Conservation (phyloP, 345 rosid genomes). For the Eutrema japonicum region DNA sequence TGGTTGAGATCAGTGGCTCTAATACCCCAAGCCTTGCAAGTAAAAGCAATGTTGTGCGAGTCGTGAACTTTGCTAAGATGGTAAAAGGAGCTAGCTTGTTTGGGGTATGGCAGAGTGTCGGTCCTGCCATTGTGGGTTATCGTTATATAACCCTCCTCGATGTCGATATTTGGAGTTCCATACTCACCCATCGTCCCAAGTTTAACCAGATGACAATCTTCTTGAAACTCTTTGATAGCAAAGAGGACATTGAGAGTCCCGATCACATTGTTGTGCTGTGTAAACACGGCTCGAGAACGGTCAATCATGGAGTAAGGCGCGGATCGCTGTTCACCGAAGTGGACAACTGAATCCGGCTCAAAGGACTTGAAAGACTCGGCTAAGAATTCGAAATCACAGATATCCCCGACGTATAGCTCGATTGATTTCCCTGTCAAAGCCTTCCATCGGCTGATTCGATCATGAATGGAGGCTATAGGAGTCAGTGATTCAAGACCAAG, state of each 20-base stretch:
- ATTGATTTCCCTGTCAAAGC: slow-evolving; percentile 81
- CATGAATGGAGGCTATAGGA: slow-evolving; percentile 82
- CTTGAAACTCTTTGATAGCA: slow-evolving; percentile 88
- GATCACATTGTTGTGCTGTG: slow-evolving; percentile 93
- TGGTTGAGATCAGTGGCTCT: slow-evolving; percentile 98
- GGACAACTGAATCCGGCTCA: slow-evolving; percentile 93
- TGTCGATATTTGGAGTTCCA: slow-evolving; percentile 98
- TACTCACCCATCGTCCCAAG: slow-evolving; percentile 99
- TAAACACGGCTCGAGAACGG: slow-evolving; percentile 84
- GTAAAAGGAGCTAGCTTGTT: slow-evolving; percentile 98
- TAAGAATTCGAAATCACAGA: slow-evolving; percentile 94
- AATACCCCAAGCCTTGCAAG: slow-evolving; percentile 99
- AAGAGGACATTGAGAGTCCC: slow-evolving; percentile 95
- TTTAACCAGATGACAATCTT: slow-evolving; percentile 91
- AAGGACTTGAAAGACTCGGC: slow-evolving; percentile 78
- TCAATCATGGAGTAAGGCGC: slow-evolving; percentile 99
- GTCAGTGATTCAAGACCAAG: slow-evolving; percentile 91
- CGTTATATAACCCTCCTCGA: slow-evolving; percentile 95
- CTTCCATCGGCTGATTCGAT: slow-evolving; percentile 85
- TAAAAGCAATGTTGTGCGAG: slow-evolving; percentile 93
- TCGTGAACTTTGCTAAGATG: slow-evolving; percentile 99
- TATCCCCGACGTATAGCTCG: slow-evolving; percentile 80
- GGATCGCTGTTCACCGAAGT: slow-evolving; percentile 94
- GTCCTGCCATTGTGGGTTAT: slow-evolving; percentile 92
- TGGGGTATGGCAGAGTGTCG: slow-evolving; percentile 93